phyloP scores from a whole-genome alignment of 139 green algal genomes.

The Nannochloris sp. region DNA sequence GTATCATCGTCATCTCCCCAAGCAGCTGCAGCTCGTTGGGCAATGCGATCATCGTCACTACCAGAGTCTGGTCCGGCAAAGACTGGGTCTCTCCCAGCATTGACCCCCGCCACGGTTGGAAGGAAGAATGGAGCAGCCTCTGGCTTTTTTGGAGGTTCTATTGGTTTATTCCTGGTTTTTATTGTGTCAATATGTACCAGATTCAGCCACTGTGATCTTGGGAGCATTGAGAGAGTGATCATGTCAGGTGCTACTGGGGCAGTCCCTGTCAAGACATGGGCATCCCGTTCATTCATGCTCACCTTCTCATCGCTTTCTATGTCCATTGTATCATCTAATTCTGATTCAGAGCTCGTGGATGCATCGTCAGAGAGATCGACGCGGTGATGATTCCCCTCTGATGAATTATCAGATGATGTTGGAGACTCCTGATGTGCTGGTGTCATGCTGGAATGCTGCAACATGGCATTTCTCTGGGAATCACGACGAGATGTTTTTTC shows the following conservation, averaged over 20 bases:
- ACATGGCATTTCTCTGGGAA: too few species aligned
- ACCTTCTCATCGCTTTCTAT: neutral
- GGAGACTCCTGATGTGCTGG: too few species aligned
- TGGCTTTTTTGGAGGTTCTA: constrained; percentile 83
- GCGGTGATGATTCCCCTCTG: too few species aligned
- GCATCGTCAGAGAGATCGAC: too few species aligned
- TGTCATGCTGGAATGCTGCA: too few species aligned
- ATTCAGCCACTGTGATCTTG: constrained; percentile 78
- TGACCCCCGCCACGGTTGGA: constrained; percentile 53
- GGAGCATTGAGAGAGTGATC: constrained; percentile 81
- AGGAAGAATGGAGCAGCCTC: constrained; percentile 95
- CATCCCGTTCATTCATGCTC: neutral
- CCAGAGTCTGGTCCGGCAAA: constrained; percentile 27
- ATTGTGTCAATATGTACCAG: constrained; percentile 86
- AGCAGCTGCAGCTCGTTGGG: neutral
- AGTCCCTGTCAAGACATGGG: neutral
- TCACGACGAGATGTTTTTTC: too few species aligned
- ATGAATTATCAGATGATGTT: too few species aligned
- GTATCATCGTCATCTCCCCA: constrained; percentile 18
- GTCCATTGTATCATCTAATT: neutral
- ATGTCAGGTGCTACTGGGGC: constrained; percentile 56
- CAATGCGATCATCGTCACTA: neutral
- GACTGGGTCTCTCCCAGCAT: constrained; percentile 35
- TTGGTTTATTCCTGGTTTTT: constrained; percentile 82
- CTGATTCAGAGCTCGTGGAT: neutral